phyloP scores from a whole-genome alignment of 768 basidiomycete species.

The Clitopilus hobsonii region DNA sequence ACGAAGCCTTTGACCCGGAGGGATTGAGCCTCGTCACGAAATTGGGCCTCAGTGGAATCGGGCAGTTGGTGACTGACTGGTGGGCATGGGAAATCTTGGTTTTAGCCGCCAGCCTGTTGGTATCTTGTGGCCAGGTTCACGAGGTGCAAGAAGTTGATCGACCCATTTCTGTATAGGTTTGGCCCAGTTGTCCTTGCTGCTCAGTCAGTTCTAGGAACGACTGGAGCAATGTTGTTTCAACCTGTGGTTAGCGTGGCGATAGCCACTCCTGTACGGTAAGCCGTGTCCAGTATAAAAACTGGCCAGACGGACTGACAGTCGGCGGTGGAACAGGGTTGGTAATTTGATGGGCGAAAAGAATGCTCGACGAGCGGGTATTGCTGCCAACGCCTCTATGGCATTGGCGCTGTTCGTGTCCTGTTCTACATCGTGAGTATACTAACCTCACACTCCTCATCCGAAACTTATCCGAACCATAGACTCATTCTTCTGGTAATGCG shows the following conservation, averaged over 20 bases:
- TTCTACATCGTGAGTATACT: not conserved
- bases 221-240: conserved; percentile 70
- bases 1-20: too few species aligned
- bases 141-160: too few species aligned
- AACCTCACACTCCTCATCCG: not conserved
- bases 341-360: conserved; percentile 81
- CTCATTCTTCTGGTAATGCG: conserved; percentile 53
- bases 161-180: too few species aligned
- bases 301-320: not conserved
- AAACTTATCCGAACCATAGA: conserved; percentile 24
- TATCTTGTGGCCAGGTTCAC: too few species aligned
- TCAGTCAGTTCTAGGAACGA: conserved; percentile 77
- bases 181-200: conserved; percentile 77
- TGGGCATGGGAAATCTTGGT: too few species aligned
- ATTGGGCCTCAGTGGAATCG: too few species aligned
- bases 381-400: conserved; percentile 56
- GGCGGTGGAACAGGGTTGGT: conserved; percentile 49
- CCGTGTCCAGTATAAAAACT: not conserved
- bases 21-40: too few species aligned
- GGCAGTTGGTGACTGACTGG: too few species aligned
- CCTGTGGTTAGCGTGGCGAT: conserved; percentile 76
- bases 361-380: conserved; percentile 62
- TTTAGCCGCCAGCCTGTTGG: too few species aligned
- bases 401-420: conserved; percentile 48
- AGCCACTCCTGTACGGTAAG: conserved; percentile 61